A percentile compares a stretch with the other conserved stretches of the same genome.
Evolutionary conservation across 2,329 filamentous ascomycete species (phyloP).

Genomic region (Macrophomina tecta): DNA sequence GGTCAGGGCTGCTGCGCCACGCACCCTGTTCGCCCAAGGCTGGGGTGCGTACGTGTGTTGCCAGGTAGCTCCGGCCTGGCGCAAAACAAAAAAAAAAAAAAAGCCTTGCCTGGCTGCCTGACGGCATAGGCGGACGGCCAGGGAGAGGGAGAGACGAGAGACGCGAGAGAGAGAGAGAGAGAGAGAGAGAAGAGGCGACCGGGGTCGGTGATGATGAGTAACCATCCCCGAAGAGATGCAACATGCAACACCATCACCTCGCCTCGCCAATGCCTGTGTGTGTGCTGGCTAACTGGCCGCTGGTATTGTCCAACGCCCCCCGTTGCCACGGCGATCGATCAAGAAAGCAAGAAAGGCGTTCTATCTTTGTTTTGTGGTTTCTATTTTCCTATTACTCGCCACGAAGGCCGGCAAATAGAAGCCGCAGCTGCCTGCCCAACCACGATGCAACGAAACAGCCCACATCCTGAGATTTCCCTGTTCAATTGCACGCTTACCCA

Average conservation of each 20-base stretch:
- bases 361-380: not conserved
- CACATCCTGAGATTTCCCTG: not conserved
- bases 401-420: not conserved
- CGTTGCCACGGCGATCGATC: not conserved
- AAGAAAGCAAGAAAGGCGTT: too few relatives aligned
- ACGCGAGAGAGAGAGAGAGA: too few relatives aligned
- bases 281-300: not conserved
- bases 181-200: not conserved
- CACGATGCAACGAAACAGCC: not conserved
- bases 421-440: not conserved
- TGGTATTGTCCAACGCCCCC: not conserved
- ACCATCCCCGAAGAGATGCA: not conserved
- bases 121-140: not conserved
- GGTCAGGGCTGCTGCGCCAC: not conserved
- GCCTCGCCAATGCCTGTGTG: not conserved
- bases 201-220: not conserved
- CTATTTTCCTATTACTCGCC: not conserved
- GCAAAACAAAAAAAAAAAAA: not conserved
- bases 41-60: not conserved
- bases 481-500: not conserved
- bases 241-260: slow-evolving; percentile 25
- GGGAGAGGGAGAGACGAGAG: too few relatives aligned
- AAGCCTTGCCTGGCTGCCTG: slow-evolving; percentile 14
- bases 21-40: not conserved
- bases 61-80: not conserved